phyloP scores from a whole-genome alignment of 768 basidiomycete species.

The Mycena olivaceomarginata region DNA sequence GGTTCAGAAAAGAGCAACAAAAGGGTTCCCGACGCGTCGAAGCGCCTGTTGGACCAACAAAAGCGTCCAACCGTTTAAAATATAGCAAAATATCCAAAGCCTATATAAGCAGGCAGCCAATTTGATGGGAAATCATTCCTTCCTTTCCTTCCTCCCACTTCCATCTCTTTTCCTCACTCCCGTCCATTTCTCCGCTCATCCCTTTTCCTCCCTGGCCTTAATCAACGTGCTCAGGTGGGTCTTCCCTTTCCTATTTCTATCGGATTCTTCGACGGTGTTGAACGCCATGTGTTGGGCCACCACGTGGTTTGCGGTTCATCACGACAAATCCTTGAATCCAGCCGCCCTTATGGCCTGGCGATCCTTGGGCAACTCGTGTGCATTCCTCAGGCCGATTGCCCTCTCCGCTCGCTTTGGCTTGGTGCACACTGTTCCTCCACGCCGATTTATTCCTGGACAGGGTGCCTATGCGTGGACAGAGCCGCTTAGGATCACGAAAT shows the following conservation, averaged over 20 bases:
- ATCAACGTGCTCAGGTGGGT: neutral
- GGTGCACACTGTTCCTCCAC: constrained; percentile 20
- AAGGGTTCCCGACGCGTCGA: too few species aligned
- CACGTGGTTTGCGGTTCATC: constrained; percentile 17
- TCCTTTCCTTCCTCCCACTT: constrained; percentile 14
- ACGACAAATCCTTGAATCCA: constrained; percentile 2
- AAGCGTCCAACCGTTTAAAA: too few species aligned
- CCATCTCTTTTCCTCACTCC: too few species aligned
- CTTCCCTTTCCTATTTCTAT: neutral
- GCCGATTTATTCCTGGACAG: neutral
- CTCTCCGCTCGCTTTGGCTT: constrained; percentile 25
- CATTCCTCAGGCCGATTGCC: constrained; percentile 25
- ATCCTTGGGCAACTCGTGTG: constrained; percentile 11
- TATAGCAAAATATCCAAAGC: neutral
- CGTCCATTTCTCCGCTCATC: neutral
- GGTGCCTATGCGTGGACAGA: neutral
- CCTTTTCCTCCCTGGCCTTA: neutral
- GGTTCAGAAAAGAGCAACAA: too few species aligned
- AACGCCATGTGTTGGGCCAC: neutral
- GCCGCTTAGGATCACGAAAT: constrained; percentile 12
- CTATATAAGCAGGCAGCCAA: constrained; percentile 6
- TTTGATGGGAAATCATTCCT: neutral
- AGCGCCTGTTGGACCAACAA: too few species aligned
- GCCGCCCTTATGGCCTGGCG: neutral
- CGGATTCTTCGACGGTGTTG: neutral